A percentile compares a stretch with the other conserved stretches of the same genome.
Conservation (phyloP, 2,329 filamentous ascomycete genomes). For the Fusarium sp. region DNA sequence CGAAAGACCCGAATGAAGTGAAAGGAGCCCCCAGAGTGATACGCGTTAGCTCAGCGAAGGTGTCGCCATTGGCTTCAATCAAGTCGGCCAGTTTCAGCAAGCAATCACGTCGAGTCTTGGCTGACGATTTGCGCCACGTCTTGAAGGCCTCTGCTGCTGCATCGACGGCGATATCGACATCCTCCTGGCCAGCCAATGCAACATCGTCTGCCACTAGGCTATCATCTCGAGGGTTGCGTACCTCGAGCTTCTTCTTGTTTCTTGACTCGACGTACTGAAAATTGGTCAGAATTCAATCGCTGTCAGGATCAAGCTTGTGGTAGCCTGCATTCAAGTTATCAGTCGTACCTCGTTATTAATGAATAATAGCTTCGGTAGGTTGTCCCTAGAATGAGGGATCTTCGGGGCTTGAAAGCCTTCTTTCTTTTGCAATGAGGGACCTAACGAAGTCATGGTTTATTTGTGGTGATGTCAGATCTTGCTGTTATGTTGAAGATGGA, state of each 20-base stretch:
- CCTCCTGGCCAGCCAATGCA: constrained; percentile 59
- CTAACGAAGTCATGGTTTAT: constrained; percentile 43
- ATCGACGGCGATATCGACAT: constrained; percentile 64
- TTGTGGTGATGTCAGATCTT: too few relatives aligned
- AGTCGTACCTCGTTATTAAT: constrained; percentile 55
- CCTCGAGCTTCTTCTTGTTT: constrained; percentile 19
- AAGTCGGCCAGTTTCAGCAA: constrained; percentile 63
- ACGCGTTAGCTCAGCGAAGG: constrained; percentile 58
- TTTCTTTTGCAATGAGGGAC: constrained; percentile 39
- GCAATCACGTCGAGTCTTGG: constrained; percentile 56
- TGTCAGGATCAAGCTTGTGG: neutral
- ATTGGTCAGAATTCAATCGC: neutral
- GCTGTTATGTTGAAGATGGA: neutral
- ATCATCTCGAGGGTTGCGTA: constrained; percentile 66
- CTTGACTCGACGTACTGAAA: neutral
- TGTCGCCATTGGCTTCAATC: constrained; percentile 54
- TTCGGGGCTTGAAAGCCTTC: constrained; percentile 19
- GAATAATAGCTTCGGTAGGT: constrained; percentile 56
- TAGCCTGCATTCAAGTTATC: neutral
- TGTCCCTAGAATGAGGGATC: constrained; percentile 50
- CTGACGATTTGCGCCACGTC: constrained; percentile 57
- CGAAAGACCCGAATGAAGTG: constrained; percentile 61
- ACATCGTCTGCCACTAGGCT: constrained; percentile 66
- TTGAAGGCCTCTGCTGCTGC: constrained; percentile 64
- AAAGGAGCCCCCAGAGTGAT: constrained; percentile 64